Evolutionary conservation across 805 yeast species (phyloP).

Genomic region (Teunomyces stri): DNA sequence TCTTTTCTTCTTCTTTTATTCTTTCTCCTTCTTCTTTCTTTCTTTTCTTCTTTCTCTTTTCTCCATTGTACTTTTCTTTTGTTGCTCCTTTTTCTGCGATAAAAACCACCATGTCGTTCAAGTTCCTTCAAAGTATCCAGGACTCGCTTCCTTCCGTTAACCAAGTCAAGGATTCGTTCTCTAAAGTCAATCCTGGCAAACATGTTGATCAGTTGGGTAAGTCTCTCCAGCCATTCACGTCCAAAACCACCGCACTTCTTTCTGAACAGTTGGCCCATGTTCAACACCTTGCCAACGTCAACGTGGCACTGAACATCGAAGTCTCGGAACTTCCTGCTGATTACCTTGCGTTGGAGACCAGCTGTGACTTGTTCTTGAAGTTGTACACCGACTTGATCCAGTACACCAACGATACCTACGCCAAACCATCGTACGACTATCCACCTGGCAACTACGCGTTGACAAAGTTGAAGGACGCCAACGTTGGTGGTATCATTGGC

Average conservation of each 20-base stretch:
- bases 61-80: background rate
- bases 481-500: conserved; percentile 56
- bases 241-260: conserved; percentile 57
- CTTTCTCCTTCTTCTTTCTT: background rate
- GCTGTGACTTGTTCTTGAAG: conserved; percentile 61
- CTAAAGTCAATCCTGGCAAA: conserved; percentile 36
- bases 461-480: conserved; percentile 60
- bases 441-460: conserved; percentile 60
- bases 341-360: conserved; percentile 63
- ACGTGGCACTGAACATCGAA: conserved; percentile 45
- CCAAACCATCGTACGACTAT: conserved; percentile 73
- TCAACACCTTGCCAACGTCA: conserved; percentile 30
- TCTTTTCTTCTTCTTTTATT: background rate
- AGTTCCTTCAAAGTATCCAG: conserved; percentile 39
- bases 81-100: background rate
- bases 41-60: background rate
- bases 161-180: conserved; percentile 33
- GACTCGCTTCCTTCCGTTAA: conserved; percentile 42
- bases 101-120: conserved; percentile 32
- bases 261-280: conserved; percentile 61
- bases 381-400: conserved; percentile 53
- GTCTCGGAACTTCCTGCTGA: conserved; percentile 74
- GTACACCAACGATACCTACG: conserved; percentile 54
- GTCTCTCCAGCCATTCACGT: conserved; percentile 51
- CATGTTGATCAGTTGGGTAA: conserved; percentile 46